Conservation (phyloP, 768 basidiomycete genomes). For the Suillus cothurnatus region DNA sequence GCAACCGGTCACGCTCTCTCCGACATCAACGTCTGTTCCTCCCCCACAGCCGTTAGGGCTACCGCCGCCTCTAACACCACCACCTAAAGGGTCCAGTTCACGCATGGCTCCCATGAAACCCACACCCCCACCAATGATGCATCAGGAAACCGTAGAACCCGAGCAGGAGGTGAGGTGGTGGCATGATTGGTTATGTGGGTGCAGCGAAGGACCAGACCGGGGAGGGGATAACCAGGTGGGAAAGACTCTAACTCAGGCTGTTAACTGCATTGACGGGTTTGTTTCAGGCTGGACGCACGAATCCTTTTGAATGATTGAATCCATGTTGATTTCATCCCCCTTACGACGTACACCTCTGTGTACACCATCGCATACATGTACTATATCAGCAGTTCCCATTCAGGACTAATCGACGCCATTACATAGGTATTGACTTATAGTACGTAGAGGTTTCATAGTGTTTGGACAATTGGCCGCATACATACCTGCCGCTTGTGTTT, state of each 20-base stretch:
- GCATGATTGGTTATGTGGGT: conserved; percentile 87
- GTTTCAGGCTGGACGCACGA: conserved; percentile 73
- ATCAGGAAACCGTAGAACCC: conserved; percentile 26
- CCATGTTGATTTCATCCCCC: background rate
- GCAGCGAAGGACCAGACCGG: conserved; percentile 71
- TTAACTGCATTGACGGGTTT: conserved; percentile 8
- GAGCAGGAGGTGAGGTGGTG: conserved; percentile 64
- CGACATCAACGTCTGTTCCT: conserved; percentile 32
- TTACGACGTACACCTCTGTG: background rate
- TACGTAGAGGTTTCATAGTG: conserved; percentile 9
- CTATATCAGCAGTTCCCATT: background rate
- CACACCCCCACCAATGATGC: conserved; percentile 32
- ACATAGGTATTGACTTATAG: conserved; percentile 11
- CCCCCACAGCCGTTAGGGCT: conserved; percentile 63
- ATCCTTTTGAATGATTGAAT: conserved; percentile 48
- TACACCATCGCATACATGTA: conserved; percentile 2
- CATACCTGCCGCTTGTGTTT: conserved; percentile 21
- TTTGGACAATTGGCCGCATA: conserved; percentile 11
- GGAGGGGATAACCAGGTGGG: conserved; percentile 73
- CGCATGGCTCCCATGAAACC: conserved; percentile 37
- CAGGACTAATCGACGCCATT: background rate
- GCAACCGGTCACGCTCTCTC: conserved; percentile 24
- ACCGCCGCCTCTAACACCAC: conserved; percentile 60
- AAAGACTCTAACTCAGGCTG: conserved; percentile 7
- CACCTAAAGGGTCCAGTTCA: conserved; percentile 45